phyloP scores from a whole-genome alignment of 371 early-diverging fungal species.

The Nematocida ausubeli region DNA sequence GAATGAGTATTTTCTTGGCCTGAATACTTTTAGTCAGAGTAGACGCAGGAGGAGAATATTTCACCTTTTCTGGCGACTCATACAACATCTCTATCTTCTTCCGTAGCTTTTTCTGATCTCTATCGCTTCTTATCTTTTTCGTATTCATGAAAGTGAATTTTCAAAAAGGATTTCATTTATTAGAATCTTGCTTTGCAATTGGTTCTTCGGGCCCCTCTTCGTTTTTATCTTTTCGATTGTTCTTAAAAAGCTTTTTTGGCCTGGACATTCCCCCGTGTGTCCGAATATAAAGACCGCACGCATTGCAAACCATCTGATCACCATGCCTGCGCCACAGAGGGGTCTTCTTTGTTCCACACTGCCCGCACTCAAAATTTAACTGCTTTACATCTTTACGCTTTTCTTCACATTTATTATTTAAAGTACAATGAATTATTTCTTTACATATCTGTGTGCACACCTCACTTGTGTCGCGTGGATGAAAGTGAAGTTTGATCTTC shows the following conservation, averaged over 20 bases:
- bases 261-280: constrained; percentile 61
- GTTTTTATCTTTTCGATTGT: not conserved
- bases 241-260: constrained; percentile 35
- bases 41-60: not conserved
- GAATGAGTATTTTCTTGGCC: constrained; percentile 2
- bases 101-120: constrained; percentile 8
- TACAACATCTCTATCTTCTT: constrained; percentile 41
- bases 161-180: constrained; percentile 20
- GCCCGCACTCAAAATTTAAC: constrained; percentile 45
- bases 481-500: constrained; percentile 24
- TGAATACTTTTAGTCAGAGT: not conserved
- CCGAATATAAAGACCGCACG: constrained; percentile 67
- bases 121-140: constrained; percentile 21
- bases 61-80: not conserved
- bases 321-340: constrained; percentile 64
- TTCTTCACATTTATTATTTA: not conserved
- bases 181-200: not conserved
- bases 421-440: constrained; percentile 8
- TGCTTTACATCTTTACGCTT: constrained; percentile 1
- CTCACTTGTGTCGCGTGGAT: not conserved
- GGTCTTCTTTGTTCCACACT: constrained; percentile 62
- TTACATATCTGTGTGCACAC: constrained; percentile 52
- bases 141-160: constrained; percentile 21
- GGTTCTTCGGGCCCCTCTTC: not conserved
- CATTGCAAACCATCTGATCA: constrained; percentile 62